These are phyloP conservation scores for Penstemon eatonii DNA, from an alignment of 257 asterid species.

Conservation along the genomic window DNA sequence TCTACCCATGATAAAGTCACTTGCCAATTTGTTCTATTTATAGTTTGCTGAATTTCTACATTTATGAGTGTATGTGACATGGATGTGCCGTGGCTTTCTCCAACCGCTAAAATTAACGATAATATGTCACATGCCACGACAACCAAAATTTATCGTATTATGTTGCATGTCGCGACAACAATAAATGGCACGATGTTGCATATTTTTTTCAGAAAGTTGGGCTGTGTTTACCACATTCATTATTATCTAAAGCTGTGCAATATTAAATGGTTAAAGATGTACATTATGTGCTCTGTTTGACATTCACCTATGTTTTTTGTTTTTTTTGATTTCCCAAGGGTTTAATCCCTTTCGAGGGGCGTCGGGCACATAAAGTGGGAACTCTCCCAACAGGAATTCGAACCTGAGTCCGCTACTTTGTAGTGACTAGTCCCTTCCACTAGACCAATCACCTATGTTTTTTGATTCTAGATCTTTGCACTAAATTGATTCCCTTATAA, in stretches of 20 bases:
- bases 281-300: neutral
- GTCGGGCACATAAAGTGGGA: too few species aligned
- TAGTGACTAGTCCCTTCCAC: too few species aligned
- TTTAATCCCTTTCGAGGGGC: too few species aligned
- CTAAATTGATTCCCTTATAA: neutral
- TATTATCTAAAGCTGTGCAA: slow-evolving; percentile 1
- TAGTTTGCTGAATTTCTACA: neutral
- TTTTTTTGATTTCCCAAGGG: neutral
- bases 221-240: neutral
- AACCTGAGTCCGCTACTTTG: too few species aligned
- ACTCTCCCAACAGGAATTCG: too few species aligned
- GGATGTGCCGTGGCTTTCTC: neutral
- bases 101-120: neutral
- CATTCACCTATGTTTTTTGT: neutral
- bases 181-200: too few species aligned
- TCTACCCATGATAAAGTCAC: neutral
- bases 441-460: too few species aligned
- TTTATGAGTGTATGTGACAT: slow-evolving; percentile 1
- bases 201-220: slow-evolving; percentile 10
- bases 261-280: neutral
- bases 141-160: neutral
- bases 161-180: neutral
- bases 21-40: slow-evolving; percentile 3
- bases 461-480: too few species aligned
- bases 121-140: neutral